Percentiles rank a stretch among this genome's conserved stretches.
Evolutionary conservation across 2,329 filamentous ascomycete genomes (phyloP).

Genomic region (Myriangium duriaei): DNA sequence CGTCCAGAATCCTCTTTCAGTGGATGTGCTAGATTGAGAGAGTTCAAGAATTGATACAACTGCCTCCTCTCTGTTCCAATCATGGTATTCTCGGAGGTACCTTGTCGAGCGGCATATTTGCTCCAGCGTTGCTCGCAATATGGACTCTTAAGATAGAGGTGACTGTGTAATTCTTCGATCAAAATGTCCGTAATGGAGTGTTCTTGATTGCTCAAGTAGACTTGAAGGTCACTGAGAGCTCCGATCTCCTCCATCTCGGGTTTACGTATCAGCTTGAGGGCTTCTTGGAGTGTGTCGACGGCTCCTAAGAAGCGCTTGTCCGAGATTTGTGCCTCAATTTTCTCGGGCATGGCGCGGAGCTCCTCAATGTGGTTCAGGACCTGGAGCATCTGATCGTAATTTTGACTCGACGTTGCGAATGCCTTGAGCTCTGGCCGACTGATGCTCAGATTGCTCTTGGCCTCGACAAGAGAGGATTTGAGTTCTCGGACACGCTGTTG

Average conservation of each 20-base stretch:
- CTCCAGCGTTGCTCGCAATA: slow-evolving; percentile 98
- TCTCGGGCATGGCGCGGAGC: slow-evolving; percentile 76
- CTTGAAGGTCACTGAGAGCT: slow-evolving; percentile 70
- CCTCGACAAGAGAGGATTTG: slow-evolving; percentile 68
- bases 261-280: slow-evolving; percentile 67
- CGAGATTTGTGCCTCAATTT: slow-evolving; percentile 84
- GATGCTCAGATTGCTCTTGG: slow-evolving; percentile 68
- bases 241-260: slow-evolving; percentile 88
- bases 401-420: slow-evolving; percentile 73
- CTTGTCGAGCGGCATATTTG: slow-evolving; percentile 50
- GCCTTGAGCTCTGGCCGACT: slow-evolving; percentile 87
- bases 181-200: slow-evolving; percentile 83
- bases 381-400: slow-evolving; percentile 81
- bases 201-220: slow-evolving; percentile 88
- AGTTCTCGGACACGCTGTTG: slow-evolving; percentile 73
- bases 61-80: slow-evolving; percentile 38
- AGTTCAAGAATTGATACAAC: slow-evolving; percentile 45
- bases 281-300: slow-evolving; percentile 82
- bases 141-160: slow-evolving; percentile 92
- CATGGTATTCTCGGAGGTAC: slow-evolving; percentile 11
- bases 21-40: slow-evolving; percentile 40
- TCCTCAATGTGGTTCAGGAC: slow-evolving; percentile 63
- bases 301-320: slow-evolving; percentile 91
- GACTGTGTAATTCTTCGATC: slow-evolving; percentile 93
- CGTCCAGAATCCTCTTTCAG: slow-evolving; percentile 79